Evolutionary conservation across 2,329 filamentous ascomycete species (phyloP), one percentile per base, ranked within the genome.

Genomic region (Coniella vitis): DNA sequence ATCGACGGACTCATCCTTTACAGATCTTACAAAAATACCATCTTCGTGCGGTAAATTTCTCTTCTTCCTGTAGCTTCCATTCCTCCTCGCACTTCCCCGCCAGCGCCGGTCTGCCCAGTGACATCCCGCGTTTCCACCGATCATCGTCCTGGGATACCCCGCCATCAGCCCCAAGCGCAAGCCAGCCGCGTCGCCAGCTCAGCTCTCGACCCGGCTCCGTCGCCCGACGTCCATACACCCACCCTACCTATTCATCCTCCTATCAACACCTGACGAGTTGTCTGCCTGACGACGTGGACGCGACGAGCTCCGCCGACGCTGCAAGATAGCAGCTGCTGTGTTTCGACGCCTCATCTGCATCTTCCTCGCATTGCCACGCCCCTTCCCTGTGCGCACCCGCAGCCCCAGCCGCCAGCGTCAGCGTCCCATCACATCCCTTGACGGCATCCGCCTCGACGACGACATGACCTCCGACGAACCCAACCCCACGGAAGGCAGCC

Each of bases 401-500:
- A 29, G 16, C 21, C 12, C 7, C 20, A 44, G 12, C 31, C 13
- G 22, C 29, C 17, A 20, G 10, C 29, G 20, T 31, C 31, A 13
- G 2, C 43, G 20, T 21, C 43, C 16, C 14, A 17, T 36, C 38
- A 21, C 16, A 20, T 19, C 48, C 29, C 29, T 45, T 29, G 25
- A 29, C 25, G 25, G 25, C 10, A 10, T 5, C 5, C 5, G 10
- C 25, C 25, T 29, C 25, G 25, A 29, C 25, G 10, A 5, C 45
- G 43, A 22, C 10, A 53, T 53, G 51, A 21, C 47, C 13, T 20
- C 25, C 29, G 50, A 46, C 16, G 50, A 42, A 5, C 22, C 36
- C 36, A 47, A 22, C 17, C 22, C 36, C 19, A 51, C 29, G 22
- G 51, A 46, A 16, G 45, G 25, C 49, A 49, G 74, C 55, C 71